phyloP scores from a whole-genome alignment of 2,329 filamentous ascomycete genomes.

The Aspergillus quadrilineatus region DNA sequence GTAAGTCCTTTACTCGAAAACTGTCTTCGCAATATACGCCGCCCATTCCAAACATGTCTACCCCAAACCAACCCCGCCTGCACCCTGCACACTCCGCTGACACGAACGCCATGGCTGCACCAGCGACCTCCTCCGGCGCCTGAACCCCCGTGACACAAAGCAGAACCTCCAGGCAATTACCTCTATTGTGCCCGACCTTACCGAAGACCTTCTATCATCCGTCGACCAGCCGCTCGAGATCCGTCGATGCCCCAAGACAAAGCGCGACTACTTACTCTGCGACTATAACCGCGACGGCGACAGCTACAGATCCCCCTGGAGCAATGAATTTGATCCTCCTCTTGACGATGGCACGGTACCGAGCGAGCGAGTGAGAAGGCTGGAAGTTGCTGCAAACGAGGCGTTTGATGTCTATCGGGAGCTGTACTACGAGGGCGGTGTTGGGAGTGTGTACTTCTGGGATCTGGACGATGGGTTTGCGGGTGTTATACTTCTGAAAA shows the following conservation, averaged over 20 bases:
- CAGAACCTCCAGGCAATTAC: conserved; percentile 87
- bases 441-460: conserved; percentile 97
- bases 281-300: conserved; percentile 99
- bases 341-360: conserved; percentile 84
- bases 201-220: conserved; percentile 95
- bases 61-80: conserved; percentile 25
- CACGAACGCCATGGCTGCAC: conserved; percentile 17
- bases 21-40: background rate
- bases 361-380: conserved; percentile 84
- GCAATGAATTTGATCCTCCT: conserved; percentile 94
- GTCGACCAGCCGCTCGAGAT: conserved; percentile 93
- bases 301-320: conserved; percentile 98
- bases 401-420: conserved; percentile 97
- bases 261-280: conserved; percentile 94
- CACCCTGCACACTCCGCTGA: conserved; percentile 25
- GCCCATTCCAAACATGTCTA: background rate
- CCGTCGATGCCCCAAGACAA: conserved; percentile 80
- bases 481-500: conserved; percentile 92
- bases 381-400: conserved; percentile 92
- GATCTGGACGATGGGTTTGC: conserved; percentile 97
- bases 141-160: conserved; percentile 90
- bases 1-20: conserved; percentile 34
- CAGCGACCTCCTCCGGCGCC: conserved; percentile 95
- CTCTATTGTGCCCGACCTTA: conserved; percentile 81
- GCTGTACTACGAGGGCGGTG: conserved; percentile 87